Base-by-base conservation (phyloP, 768 basidiomycete genomes). In the Favolaschia claudopus region DNA sequence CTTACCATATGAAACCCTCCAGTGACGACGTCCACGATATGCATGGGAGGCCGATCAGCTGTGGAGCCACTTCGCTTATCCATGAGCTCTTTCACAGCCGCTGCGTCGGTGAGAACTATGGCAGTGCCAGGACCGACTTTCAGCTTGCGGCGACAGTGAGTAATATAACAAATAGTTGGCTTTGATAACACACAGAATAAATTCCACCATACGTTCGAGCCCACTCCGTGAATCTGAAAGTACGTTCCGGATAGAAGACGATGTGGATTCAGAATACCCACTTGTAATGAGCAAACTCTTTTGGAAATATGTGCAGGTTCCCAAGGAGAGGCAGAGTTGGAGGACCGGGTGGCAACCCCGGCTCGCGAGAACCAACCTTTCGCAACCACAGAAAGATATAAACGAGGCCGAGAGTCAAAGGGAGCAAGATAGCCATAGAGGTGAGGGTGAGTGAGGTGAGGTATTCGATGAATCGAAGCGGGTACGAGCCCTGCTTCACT, bases 181-280 rank as follows among this genome's bases (percentile, higher is more conserved):
- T n/a, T 10, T 3, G 10, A 39, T 19, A n/a, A n/a, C 38, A 13
- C 19, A 60, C 61, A 17, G 67, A 69, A 46, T 67, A 69, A 20
- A 71, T 64, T 9, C 66, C 70, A 4, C 70, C 70, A 45, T 70
- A 70, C 22, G 34, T 28, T 17, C 55, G 38, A 3, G 70, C 66
- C 70, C 69, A 70, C 45, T 67, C 62, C 13, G 70, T 66, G 25
- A 71, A 62, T 33, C 66, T 39, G 13, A 39, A 15, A 39, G 38
- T 22, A 12, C 10, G 19, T 17, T 22, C 8, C 19, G 13, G 9
- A 22, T 8, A 39, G 10, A n/a, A 24, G 12, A 45, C 5, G 12
- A 43, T 28, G 31, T n/a, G n/a, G n/a, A n/a, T n/a, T n/a, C 27
- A 15, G 27, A 9, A 15, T 7, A 39, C 20, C 10, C 28, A 55